A percentile compares a stretch with the other conserved stretches of the same genome.
phyloP scores from a whole-genome alignment of 257 asterid species.

The Paulownia fortunei region DNA sequence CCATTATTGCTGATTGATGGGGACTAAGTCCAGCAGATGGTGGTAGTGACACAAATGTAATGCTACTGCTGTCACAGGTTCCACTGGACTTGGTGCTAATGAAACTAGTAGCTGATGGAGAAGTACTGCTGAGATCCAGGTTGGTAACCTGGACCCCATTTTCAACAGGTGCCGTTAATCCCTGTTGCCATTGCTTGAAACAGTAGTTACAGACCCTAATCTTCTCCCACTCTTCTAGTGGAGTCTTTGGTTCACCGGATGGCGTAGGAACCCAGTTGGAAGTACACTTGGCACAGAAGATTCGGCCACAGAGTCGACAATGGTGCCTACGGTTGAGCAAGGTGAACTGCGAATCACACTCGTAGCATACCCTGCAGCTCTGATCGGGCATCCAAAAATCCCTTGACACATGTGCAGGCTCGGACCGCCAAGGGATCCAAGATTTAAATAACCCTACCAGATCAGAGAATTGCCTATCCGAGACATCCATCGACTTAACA shows the following conservation, averaged over 20 bases:
- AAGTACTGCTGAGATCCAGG: constrained; percentile 55
- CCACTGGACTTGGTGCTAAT: constrained; percentile 74
- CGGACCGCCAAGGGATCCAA: constrained; percentile 77
- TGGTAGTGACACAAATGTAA: constrained; percentile 57
- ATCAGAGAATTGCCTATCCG: constrained; percentile 58
- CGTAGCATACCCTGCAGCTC: constrained; percentile 94
- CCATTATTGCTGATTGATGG: constrained; percentile 51
- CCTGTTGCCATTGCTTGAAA: constrained; percentile 73
- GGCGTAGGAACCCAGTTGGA: constrained; percentile 70
- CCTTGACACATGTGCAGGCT: constrained; percentile 72
- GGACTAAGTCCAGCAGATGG: constrained; percentile 60
- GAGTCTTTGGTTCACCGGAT: constrained; percentile 40
- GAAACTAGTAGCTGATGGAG: constrained; percentile 72
- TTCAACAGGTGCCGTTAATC: constrained; percentile 44
- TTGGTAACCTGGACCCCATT: constrained; percentile 53
- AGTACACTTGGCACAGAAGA: constrained; percentile 84
- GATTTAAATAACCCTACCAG: constrained; percentile 61
- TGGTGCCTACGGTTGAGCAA: constrained; percentile 92
- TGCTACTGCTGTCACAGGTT: constrained; percentile 60
- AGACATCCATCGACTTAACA: constrained; percentile 62
- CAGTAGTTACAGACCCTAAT: constrained; percentile 85
- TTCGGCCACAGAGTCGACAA: constrained; percentile 84
- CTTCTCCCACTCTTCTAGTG: constrained; percentile 63
- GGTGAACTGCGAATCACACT: constrained; percentile 80
- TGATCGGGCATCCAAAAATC: constrained; percentile 98